Evolutionary conservation across 2,329 filamentous ascomycete genomes (phyloP), one percentile per base, ranked within the genome.

Genomic region (Fusarium cyanostomum): DNA sequence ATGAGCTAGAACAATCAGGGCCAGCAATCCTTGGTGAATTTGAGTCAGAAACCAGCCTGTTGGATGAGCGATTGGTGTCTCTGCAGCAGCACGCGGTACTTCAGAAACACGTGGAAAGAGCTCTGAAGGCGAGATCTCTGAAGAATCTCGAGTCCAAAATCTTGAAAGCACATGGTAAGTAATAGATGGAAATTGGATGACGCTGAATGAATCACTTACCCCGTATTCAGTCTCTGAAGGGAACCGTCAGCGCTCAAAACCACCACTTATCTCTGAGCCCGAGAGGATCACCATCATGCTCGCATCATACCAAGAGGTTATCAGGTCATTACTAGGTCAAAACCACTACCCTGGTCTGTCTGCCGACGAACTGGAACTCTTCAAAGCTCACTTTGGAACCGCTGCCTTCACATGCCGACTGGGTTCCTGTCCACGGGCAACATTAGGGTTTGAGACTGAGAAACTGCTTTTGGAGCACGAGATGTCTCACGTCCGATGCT

Each of bases 341-440:
- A 8, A 9, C 0, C 27, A 35, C 7, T 30, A 16, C 8, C 30
- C 33, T 0, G 52, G 42, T 0, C 2, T 63, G 1, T 31, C 58
- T 5, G 7, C 18, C 0, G 39, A 53, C 1, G 58, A 63, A 3
- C 8, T 66, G 0, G 49, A 65, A 1, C 13, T 37, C 1, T 63
- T 63, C 21, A 65, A 50, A 24, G 11, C 8, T 4, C 39, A 59
- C 5, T 57, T 66, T 4, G 21, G 41, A 8, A n/a, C 18, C 1
- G n/a, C 52, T 0, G 58, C 58, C 3, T 59, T 55, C 3, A 65
- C 55, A 1, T 66, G 54, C 21, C 33, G 33, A 13, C 10, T 59
- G 0, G 28, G 34, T 5, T 49, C 42, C 3, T 66, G 61, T 5
- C 18, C 48, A 2, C 35, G 39, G 0, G 55, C 58, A 2, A 57